These are phyloP conservation scores for Jimgerdemannia lactiflua DNA, from an alignment of 192 early-diverging fungal species.

Conservation along the genomic window DNA sequence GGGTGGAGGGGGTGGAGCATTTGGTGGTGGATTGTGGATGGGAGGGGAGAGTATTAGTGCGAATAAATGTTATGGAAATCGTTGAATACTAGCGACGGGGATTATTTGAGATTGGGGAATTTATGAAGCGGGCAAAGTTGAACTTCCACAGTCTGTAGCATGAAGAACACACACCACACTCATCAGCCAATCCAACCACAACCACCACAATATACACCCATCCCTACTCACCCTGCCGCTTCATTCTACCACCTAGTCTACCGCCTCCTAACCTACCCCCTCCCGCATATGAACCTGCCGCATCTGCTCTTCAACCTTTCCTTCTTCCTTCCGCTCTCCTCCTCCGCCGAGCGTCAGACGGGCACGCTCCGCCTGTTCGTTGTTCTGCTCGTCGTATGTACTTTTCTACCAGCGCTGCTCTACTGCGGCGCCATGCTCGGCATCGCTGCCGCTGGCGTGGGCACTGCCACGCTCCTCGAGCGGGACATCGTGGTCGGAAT, in stretches of 20 bases:
- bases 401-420: slow-evolving; percentile 13
- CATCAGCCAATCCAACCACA: background rate
- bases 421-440: slow-evolving; percentile 3
- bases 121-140: too few species aligned
- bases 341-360: slow-evolving; percentile 16
- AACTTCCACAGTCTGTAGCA: too few species aligned
- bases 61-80: too few species aligned
- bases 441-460: background rate
- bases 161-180: background rate
- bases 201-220: background rate
- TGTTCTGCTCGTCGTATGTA: slow-evolving; percentile 14
- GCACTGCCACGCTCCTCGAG: slow-evolving; percentile 4
- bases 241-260: slow-evolving; percentile 2
- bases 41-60: too few species aligned
- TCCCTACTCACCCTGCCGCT: background rate
- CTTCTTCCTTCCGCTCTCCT: slow-evolving; percentile 14
- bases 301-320: slow-evolving; percentile 16
- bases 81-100: too few species aligned
- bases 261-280: slow-evolving; percentile 14
- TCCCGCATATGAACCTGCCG: slow-evolving; percentile 9
- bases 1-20: too few species aligned
- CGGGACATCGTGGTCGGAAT: slow-evolving; percentile 6
- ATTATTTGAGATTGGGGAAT: too few species aligned
- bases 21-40: too few species aligned
- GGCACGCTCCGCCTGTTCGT: slow-evolving; percentile 13